A percentile compares a stretch with the other conserved stretches of the same genome.
phyloP scores from a whole-genome alignment of 2,329 filamentous ascomycete genomes.

The Alternaria brassicae region DNA sequence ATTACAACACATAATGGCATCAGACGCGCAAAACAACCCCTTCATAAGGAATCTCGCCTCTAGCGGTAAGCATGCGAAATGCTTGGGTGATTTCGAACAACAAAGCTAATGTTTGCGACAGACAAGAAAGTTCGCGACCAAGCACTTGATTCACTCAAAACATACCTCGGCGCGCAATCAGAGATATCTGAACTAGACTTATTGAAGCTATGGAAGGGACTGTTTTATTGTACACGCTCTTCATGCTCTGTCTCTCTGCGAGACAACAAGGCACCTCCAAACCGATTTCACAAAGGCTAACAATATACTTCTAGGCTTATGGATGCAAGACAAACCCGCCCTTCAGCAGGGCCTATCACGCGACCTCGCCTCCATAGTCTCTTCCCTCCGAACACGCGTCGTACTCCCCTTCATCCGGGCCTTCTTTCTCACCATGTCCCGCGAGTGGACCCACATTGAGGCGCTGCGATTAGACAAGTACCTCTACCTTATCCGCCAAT shows the following conservation, averaged over 20 bases:
- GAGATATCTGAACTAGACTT: conserved; percentile 72
- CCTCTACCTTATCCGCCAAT: conserved; percentile 79
- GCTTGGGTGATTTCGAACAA: neutral
- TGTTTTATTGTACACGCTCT: conserved; percentile 75
- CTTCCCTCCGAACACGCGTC: conserved; percentile 60
- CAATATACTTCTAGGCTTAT: conserved; percentile 64
- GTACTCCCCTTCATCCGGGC: conserved; percentile 55
- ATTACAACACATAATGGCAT: conserved; percentile 33
- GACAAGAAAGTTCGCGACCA: conserved; percentile 80
- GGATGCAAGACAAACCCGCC: conserved; percentile 90
- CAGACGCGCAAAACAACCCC: conserved; percentile 61
- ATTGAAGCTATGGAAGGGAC: conserved; percentile 91
- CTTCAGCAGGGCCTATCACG: conserved; percentile 83
- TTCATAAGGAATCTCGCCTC: conserved; percentile 86
- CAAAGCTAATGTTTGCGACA: conserved; percentile 49
- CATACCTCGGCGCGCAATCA: conserved; percentile 73
- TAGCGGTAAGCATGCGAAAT: conserved; percentile 66
- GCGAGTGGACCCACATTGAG: conserved; percentile 62
- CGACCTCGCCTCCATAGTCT: conserved; percentile 75
- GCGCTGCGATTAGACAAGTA: conserved; percentile 82
- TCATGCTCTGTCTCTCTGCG: neutral
- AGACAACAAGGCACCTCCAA: neutral
- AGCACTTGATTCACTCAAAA: conserved; percentile 76
- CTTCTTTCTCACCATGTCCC: conserved; percentile 61
- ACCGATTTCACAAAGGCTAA: conserved; percentile 13